Evolutionary conservation across 2,329 filamentous ascomycete genomes (phyloP), one percentile per base, ranked within the genome.

Genomic region (Cryphonectria parasitica): DNA sequence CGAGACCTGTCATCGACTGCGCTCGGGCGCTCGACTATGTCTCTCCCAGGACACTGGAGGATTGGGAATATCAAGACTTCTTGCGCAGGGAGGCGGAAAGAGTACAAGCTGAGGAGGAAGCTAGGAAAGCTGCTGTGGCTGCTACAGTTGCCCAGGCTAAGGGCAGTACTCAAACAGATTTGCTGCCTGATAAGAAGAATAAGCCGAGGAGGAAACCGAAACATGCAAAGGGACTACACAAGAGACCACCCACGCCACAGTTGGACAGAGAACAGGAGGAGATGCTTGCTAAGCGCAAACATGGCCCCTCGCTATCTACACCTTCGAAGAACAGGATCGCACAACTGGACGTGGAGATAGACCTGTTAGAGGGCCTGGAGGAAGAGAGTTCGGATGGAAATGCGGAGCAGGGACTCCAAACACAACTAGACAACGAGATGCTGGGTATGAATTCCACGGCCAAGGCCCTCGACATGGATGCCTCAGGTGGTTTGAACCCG

Each of bases 21-120:
- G 83, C 80, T 69, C 82, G 78, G 71, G 82, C 89, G 7, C 80
- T 86, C 17, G 84, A 90, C 43, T 90, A 89, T 72, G 88, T 91
- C 10, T 89, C 88, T 0, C 85, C 86, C 1, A 79, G 81, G 15
- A 83, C 82, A 13, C 74, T 89, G 3, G 89, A 91, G 76, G 82
- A 88, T 0, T 91, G 84, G 81, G 88, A 90, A 73, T 84, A 82
- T 67, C 76, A 80, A 2, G 78, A 81, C 19, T 82, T 83, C 65
- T 78, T 84, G 31, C 79, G 82, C 69, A 77, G 82, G 28, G 83
- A 85, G n/a, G 76, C 80, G 62, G 80, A 83, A 54, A 79, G 80
- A 41, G 71, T 74, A 11, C 75, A 75, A 31, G 69, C 76, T 28
- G 77, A 74, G 34, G 67, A 77, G 45, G 76, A 78, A 52, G 74